phyloP scores from a whole-genome alignment of 1,284 basidiomycete species.

The Ganoderma sinense region DNA sequence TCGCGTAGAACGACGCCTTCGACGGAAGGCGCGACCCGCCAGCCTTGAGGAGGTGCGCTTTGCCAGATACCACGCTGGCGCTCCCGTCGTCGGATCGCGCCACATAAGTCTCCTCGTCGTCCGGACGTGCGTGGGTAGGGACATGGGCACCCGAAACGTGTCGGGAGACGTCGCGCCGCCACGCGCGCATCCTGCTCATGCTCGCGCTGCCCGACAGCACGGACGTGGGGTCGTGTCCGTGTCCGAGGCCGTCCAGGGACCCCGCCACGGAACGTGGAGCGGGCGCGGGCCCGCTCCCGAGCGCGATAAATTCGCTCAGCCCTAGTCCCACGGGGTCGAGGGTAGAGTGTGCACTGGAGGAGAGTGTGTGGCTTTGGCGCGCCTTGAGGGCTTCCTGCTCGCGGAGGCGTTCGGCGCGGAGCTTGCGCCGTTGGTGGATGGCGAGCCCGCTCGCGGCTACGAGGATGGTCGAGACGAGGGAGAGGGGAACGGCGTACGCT shows the following conservation, averaged over 20 bases:
- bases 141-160: background rate
- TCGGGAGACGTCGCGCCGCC: conserved; percentile 26
- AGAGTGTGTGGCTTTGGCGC: conserved; percentile 18
- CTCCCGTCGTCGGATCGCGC: conserved; percentile 17
- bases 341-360: conserved; percentile 19
- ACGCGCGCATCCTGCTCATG: conserved; percentile 26
- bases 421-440: conserved; percentile 38
- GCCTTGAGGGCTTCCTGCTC: conserved; percentile 25
- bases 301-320: conserved; percentile 22
- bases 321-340: conserved; percentile 21
- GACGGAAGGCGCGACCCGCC: conserved; percentile 29
- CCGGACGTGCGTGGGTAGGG: background rate
- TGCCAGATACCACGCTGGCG: background rate
- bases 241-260: background rate
- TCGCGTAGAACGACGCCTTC: conserved; percentile 31
- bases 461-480: conserved; percentile 49
- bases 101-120: conserved; percentile 24
- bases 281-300: conserved; percentile 12
- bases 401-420: conserved; percentile 33
- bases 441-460: conserved; percentile 45
- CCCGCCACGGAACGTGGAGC: background rate
- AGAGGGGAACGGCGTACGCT: conserved; percentile 54
- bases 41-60: conserved; percentile 17
- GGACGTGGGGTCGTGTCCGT: background rate
- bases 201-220: conserved; percentile 29